A percentile compares a stretch with the other conserved stretches of the same genome.
phyloP scores from a whole-genome alignment of 139 green algal genomes.

The Closterium sp. region DNA sequence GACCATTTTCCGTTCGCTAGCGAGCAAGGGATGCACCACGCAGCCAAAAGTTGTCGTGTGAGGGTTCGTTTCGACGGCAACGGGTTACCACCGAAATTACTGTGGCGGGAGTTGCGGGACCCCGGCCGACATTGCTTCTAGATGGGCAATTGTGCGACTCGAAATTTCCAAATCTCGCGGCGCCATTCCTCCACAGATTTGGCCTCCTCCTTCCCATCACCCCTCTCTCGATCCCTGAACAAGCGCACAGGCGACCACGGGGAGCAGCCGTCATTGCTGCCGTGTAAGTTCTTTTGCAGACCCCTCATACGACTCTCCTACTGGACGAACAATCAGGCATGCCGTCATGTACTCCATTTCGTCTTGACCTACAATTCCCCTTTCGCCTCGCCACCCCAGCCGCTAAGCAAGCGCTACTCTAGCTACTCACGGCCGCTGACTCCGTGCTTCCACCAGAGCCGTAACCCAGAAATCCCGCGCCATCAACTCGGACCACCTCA shows the following conservation, averaged over 20 bases:
- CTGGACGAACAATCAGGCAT: background rate
- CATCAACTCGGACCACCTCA: background rate
- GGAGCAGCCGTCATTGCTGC: no score
- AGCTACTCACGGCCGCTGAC: background rate
- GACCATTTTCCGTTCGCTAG: background rate
- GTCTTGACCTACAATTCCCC: background rate
- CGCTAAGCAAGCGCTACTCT: background rate
- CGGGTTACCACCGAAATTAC: background rate
- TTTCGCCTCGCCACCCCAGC: background rate
- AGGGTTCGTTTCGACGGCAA: background rate
- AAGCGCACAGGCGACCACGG: no score
- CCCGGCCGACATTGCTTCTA: background rate
- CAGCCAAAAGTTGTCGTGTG: no score
- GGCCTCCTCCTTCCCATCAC: background rate
- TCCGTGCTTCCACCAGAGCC: background rate
- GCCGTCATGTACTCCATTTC: background rate
- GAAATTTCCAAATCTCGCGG: background rate
- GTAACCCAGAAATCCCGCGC: background rate
- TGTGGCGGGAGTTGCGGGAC: background rate
- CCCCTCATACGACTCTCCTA: background rate
- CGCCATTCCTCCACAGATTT: background rate
- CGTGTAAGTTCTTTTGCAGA: no score
- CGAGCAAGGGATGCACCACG: no score
- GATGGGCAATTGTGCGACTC: background rate
- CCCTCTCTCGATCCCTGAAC: background rate